phyloP scores from a whole-genome alignment of 345 rosid genomes.

The Citrus trifoliata region DNA sequence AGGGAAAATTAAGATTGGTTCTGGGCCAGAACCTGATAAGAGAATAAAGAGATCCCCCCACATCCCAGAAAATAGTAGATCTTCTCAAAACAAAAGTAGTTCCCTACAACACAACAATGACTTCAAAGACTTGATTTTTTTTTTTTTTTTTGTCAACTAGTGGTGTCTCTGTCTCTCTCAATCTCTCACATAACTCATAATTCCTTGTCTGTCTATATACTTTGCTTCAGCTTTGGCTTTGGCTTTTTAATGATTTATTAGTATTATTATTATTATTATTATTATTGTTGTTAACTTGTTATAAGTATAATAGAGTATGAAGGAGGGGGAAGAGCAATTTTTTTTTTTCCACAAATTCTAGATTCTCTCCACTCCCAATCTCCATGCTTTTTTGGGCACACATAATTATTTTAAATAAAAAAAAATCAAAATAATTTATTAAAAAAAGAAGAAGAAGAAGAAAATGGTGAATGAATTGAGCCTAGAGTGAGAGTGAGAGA shows the following conservation, averaged over 20 bases:
- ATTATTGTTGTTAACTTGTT: background rate
- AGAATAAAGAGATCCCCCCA: constrained; percentile 24
- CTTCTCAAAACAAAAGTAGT: constrained; percentile 5
- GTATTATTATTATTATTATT: too few relatives aligned
- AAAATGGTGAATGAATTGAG: too few relatives aligned
- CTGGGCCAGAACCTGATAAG: constrained; percentile 28
- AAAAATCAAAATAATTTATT: too few relatives aligned
- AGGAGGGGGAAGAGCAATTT: constrained; percentile 11
- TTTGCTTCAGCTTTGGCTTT: constrained; percentile 19
- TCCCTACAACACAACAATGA: constrained; percentile 14
- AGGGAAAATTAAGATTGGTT: constrained; percentile 23
- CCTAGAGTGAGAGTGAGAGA: too few relatives aligned
- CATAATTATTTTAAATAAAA: background rate
- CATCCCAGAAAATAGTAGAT: constrained; percentile 26
- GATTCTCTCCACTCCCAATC: constrained; percentile 47
- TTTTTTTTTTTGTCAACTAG: too few relatives aligned
- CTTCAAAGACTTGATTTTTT: constrained; percentile 31
- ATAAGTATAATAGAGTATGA: background rate
- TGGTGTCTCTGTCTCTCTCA: background rate
- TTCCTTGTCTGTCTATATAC: constrained; percentile 11
- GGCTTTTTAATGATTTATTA: too few relatives aligned
- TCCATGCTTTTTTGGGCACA: constrained; percentile 39
- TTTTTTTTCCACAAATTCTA: constrained; percentile 25
- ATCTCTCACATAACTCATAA: background rate
- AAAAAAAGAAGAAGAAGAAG: too few relatives aligned